A percentile compares a stretch with the other conserved stretches of the same genome.
Conservation (phyloP, 108 stramenopile species). For the Skeletonema costatum region DNA sequence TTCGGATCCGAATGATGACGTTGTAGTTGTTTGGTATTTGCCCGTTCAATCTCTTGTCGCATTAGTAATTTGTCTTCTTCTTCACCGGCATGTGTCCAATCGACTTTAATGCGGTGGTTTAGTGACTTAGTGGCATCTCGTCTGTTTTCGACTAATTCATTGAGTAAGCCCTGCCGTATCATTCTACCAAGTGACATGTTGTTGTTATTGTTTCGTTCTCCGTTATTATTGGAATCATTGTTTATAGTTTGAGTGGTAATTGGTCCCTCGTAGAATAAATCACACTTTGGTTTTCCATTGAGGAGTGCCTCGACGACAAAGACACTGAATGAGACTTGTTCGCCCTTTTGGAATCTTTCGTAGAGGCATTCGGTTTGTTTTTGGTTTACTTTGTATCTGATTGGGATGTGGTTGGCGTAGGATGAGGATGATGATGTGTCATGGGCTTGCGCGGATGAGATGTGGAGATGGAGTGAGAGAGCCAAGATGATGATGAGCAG, state of each 20-base stretch:
- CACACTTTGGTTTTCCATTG: conserved; percentile 1
- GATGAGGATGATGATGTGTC: neutral
- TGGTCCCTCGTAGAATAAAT: conserved; percentile 36
- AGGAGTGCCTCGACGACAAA: conserved; percentile 32
- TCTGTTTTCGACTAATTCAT: conserved; percentile 1
- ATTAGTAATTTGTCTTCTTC: conserved; percentile 15
- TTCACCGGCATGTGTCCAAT: conserved; percentile 48
- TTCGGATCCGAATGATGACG: neutral
- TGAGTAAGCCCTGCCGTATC: neutral
- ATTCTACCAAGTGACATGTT: conserved; percentile 8
- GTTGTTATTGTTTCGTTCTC: no score
- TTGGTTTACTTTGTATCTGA: conserved; percentile 31
- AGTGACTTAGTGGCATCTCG: neutral
- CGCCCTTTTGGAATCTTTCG: conserved; percentile 17
- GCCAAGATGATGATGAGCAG: no score
- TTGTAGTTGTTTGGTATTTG: neutral
- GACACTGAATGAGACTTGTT: conserved; percentile 34
- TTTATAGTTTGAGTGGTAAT: conserved; percentile 10
- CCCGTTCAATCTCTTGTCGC: neutral
- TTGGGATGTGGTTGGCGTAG: neutral
- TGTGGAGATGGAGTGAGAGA: no score
- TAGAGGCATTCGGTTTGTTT: conserved; percentile 44
- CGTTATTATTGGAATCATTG: neutral
- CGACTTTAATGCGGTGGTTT: conserved; percentile 6
- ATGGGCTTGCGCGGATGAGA: no score